Conservation (phyloP, 2,329 filamentous ascomycete species). For the Microascus cirrosus region DNA sequence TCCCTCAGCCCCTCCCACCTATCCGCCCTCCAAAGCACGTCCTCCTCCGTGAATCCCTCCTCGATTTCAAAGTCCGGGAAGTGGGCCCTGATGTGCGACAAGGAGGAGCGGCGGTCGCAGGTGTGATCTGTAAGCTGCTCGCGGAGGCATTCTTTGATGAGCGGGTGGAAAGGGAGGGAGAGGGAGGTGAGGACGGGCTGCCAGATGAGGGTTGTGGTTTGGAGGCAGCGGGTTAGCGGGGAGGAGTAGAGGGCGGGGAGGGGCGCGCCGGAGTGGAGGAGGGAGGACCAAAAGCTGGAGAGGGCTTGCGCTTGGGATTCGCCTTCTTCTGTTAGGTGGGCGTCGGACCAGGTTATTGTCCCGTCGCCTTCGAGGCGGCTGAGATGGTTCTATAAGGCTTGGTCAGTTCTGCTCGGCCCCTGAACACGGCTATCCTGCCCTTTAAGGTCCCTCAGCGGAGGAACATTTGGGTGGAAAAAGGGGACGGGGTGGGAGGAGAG, state of each 20-base stretch:
- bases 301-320: conserved; percentile 40
- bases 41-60: conserved; percentile 40
- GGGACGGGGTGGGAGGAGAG: neutral
- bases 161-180: conserved; percentile 31
- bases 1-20: conserved; percentile 35
- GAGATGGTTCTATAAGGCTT: conserved; percentile 18
- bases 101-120: conserved; percentile 43
- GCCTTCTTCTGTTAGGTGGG: conserved; percentile 39
- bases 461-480: neutral
- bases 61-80: conserved; percentile 43
- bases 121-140: conserved; percentile 51
- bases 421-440: neutral
- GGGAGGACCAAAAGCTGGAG: conserved; percentile 37
- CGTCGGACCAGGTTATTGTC: conserved; percentile 26
- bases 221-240: conserved; percentile 46
- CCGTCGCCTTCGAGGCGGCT: conserved; percentile 26
- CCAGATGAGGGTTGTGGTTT: conserved; percentile 43
- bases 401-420: neutral
- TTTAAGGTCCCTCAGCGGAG: neutral
- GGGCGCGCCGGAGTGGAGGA: conserved; percentile 33
- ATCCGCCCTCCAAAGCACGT: conserved; percentile 37
- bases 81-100: conserved; percentile 31
- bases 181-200: conserved; percentile 21
- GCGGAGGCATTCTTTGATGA: conserved; percentile 46
- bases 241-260: conserved; percentile 45